phyloP scores from a whole-genome alignment of 208 protist genomes.

The Naegleria gruberi region DNA sequence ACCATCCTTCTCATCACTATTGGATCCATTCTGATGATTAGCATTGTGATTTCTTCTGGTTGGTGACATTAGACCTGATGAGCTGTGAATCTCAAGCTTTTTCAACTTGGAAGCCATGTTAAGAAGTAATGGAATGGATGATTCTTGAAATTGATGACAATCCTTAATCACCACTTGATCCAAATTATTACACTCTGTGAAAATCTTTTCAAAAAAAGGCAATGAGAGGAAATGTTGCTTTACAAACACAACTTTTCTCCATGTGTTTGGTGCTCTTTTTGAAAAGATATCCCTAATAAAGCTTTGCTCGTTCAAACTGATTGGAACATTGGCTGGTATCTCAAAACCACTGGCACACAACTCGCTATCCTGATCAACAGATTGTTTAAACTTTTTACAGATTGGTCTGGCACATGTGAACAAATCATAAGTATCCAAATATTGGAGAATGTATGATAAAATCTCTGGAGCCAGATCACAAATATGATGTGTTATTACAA shows the following conservation, averaged over 20 bases:
- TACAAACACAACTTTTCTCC: neutral
- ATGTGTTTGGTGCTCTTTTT: neutral
- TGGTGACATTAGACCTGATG: neutral
- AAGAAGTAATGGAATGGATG: neutral
- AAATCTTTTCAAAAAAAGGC: neutral
- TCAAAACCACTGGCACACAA: neutral
- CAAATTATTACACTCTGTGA: neutral
- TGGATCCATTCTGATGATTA: neutral
- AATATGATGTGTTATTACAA: no score
- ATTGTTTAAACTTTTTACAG: neutral
- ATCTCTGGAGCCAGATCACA: neutral
- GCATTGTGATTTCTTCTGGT: neutral
- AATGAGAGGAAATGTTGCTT: neutral
- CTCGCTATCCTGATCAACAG: neutral
- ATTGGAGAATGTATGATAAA: neutral
- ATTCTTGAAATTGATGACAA: neutral
- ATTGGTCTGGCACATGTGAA: neutral
- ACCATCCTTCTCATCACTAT: neutral
- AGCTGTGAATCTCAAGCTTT: neutral
- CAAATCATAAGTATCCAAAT: neutral
- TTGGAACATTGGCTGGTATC: neutral
- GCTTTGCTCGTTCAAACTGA: neutral
- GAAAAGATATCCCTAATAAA: neutral
- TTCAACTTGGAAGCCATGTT: neutral
- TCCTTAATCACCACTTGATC: neutral